Conservation (phyloP, 2,329 filamentous ascomycete species). For the Fusarium transvaalense region DNA sequence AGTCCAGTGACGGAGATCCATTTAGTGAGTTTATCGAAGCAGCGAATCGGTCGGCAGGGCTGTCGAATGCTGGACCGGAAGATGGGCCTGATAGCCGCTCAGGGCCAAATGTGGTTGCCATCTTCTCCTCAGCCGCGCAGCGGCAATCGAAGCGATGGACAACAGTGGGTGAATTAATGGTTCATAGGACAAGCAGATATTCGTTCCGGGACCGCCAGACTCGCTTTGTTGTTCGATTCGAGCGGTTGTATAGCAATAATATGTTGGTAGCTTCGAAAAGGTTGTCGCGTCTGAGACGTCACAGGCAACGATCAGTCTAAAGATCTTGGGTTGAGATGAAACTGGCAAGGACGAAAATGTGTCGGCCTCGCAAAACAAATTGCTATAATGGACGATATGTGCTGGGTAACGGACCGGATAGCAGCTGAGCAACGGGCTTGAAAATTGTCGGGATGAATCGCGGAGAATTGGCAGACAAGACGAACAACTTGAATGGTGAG, state of each 20-base stretch:
- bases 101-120: conserved; percentile 58
- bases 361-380: conserved; percentile 23
- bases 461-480: conserved; percentile 44
- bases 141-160: conserved; percentile 61
- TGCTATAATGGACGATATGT: conserved; percentile 22
- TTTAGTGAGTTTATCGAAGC: conserved; percentile 37
- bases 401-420: conserved; percentile 43
- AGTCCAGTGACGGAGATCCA: conserved; percentile 33
- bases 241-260: conserved; percentile 11
- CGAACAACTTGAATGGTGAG: conserved; percentile 41
- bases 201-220: conserved; percentile 11
- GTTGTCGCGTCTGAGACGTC: conserved; percentile 33
- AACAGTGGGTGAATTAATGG: conserved; percentile 52
- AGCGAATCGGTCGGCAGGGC: conserved; percentile 44
- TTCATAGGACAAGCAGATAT: conserved; percentile 55
- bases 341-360: conserved; percentile 17
- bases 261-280: conserved; percentile 8
- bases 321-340: conserved; percentile 30
- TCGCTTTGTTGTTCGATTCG: conserved; percentile 27
- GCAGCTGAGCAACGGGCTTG: conserved; percentile 36
- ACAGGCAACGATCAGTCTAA: conserved; percentile 38
- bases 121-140: conserved; percentile 61
- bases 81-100: conserved; percentile 53
- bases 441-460: conserved; percentile 40
- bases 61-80: conserved; percentile 45